Base-by-base conservation (phyloP, 2,329 filamentous ascomycete species). In the Trichoderma arundinaceum region DNA sequence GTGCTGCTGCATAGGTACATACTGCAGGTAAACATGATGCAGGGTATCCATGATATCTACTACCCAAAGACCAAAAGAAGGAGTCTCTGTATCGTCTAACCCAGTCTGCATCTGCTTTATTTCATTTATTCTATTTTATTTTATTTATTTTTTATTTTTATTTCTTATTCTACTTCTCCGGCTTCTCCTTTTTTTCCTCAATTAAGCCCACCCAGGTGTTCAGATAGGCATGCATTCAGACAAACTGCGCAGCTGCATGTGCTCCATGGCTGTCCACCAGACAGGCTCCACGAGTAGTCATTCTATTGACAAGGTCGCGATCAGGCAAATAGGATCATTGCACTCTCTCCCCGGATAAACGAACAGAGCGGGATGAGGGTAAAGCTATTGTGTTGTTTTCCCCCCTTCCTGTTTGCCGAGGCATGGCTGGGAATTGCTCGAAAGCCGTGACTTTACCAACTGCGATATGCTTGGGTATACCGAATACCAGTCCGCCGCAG, bases 241-340 rank as follows among this genome's bases (percentile, higher is more conserved):
- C 66, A 68, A 22, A 38, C 66, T 13, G 44, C 48, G 48, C 48
- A 57, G 48, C 61, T 64, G 61, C 61, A 64, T 33, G 52, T 49
- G 41, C 33, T 12, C 43, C 33, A 35, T 35, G 32, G 12, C 59
- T 17, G 32, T 43, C 62, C 56, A 46, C 68, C 49, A 64, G 52
- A 69, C 35, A 53, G 62, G 39, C 32, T 44, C 22, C 35, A n/a
- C 48, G 35, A 43, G n/a, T 48, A 60, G 52, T 41, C 48, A 38
- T 33, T 43, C 64, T 12, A 9, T 56, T 22, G 49, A 43, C 17
- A 56, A 64, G 58, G 22, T 19, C 58, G 33, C 17, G 22, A 54
- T 63, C 59, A 63, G 49, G 59, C 59, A 63, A 63, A 63, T 63
- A 63, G 59, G 59, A 63, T 63, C 59, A 63, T 33, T 46, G 38